phyloP scores from a whole-genome alignment of 225 moss, liverwort and hornwort genomes.

The Marchantia paleacea region DNA sequence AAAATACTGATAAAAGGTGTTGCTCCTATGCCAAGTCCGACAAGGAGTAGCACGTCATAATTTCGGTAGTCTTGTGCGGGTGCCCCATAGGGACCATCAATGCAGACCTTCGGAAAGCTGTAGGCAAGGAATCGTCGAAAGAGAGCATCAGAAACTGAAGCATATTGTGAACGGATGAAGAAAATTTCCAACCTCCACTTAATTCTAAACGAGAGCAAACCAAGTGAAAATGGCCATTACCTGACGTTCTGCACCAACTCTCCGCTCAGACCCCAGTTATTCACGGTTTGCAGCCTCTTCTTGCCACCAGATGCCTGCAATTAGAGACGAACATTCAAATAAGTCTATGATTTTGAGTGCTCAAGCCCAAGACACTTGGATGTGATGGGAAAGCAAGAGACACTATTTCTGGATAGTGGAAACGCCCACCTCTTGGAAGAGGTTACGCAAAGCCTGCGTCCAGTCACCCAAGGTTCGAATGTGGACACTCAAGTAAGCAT shows the following conservation, averaged over 20 bases:
- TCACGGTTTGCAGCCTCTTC: slow-evolving; percentile 75
- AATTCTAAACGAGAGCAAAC: not conserved
- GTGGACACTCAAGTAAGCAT: slow-evolving; percentile 87
- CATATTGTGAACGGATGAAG: not conserved
- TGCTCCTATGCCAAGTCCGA: slow-evolving; percentile 95
- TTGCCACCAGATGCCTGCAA: slow-evolving; percentile 74
- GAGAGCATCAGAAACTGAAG: not conserved
- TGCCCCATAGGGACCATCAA: slow-evolving; percentile 91
- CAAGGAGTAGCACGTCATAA: slow-evolving; percentile 85
- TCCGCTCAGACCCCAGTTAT: slow-evolving; percentile 78
- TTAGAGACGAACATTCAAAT: not conserved
- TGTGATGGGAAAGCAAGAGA: not conserved
- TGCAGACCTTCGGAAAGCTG: slow-evolving; percentile 83
- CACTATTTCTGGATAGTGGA: not conserved
- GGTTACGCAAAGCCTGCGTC: slow-evolving; percentile 69
- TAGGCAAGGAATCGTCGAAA: not conserved
- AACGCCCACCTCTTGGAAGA: slow-evolving; percentile 54
- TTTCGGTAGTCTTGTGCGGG: slow-evolving; percentile 92
- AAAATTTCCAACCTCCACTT: not conserved
- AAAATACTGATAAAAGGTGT: slow-evolving; percentile 98
- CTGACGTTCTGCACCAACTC: slow-evolving; percentile 74
- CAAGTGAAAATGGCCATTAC: slow-evolving; percentile 26
- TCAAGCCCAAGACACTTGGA: not conserved
- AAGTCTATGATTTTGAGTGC: not conserved
- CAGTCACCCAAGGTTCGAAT: slow-evolving; percentile 95